Base-by-base conservation (phyloP, 192 early-diverging fungal genomes). In the Dissophora globulifera region DNA sequence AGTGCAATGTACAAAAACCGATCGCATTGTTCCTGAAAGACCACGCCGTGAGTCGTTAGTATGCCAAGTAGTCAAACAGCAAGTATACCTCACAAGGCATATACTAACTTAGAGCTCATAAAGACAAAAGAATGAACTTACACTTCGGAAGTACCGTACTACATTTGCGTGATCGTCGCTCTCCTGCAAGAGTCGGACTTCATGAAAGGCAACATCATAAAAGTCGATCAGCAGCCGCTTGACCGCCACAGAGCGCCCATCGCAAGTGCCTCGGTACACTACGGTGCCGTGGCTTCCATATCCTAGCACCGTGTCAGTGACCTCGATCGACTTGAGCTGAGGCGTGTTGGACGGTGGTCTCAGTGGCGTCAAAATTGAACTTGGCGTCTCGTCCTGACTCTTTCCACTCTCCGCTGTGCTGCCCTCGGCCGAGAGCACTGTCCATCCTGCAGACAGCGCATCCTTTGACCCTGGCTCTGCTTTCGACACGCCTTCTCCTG, bases 261-360 rank as follows among this genome's bases (percentile, higher is more conserved):
- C 93, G 78, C 97, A 98, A 10, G 79, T 84, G n/a, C 96, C 97
- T 46, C 92, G 90, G 70, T 94, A 97, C 35, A 99, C 97, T 10
- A 98, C 91, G 0, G 98, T 99, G 17, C 98, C 98, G 75, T 98
- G 96, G 53, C 92, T 94, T 61, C 98, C 98, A 70, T 96, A 94
- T 5, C 96, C 95, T 67, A 90, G 61, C 41, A 91, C 78, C 5
- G 81, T 82, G 54, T 90, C 86, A 0, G 89, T 79, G 13, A 94
- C 81, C 10, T 78, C 69, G 13, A 95, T 80, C 0, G 86, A 82
- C 45, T 85, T 79, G 0, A 88, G 79, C 35, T 72, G 40, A 10
- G 78, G 80, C 11, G 78, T 67, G 40, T 70, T 78, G 19, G 55
- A 31, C 38, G 60, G 56, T 11, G 55, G 51, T 51, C 58, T 56